Conservation (phyloP, 78 protist genomes). For the slime mould (Dictyostelium discoideum) region dicty_2.7 NC_007089.4:2514501-2515000, state of each 20-base stretch:
- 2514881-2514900: constrained; percentile 99
- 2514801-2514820: constrained; percentile 84
- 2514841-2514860: neutral
- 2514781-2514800: constrained; percentile 90
- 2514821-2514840: constrained; percentile 43
- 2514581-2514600: constrained; percentile 58
- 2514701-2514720: constrained; percentile 77
- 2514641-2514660: constrained; percentile 38
- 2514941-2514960: constrained; percentile 35
- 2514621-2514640: constrained; percentile 72
- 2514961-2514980: constrained; percentile 72
- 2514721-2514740: constrained; percentile 97
- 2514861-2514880: constrained; percentile 87
- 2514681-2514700: constrained; percentile 92
- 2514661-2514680: neutral
- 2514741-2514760: constrained; percentile 99
- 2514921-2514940: constrained; percentile 87
- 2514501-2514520: constrained; percentile 95
- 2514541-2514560: constrained; percentile 12
- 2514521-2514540: constrained; percentile 99
- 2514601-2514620: constrained; percentile 80
- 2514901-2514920: constrained; percentile 98
- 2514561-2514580: constrained; percentile 30
- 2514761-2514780: constrained; percentile 95
- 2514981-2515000: constrained; percentile 28